phyloP scores from a whole-genome alignment of 805 yeast genomes.

The Candida caryicola region DNA sequence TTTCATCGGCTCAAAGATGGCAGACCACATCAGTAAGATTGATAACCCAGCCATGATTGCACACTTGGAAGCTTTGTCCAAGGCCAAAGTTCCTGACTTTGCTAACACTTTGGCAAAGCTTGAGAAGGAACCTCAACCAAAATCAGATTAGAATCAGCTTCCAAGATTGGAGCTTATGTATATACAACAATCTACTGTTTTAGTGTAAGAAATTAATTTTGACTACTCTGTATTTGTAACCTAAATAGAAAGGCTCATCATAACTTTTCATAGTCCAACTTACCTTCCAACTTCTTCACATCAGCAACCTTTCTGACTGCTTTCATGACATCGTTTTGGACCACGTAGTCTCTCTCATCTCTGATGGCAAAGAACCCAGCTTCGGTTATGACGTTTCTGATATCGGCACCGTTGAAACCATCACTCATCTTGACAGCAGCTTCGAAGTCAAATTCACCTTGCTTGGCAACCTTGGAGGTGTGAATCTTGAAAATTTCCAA shows the following conservation, averaged over 20 bases:
- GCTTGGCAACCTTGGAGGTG: slow-evolving; percentile 76
- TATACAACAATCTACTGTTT: too few species aligned
- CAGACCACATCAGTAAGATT: slow-evolving; percentile 35
- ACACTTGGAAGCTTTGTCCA: slow-evolving; percentile 41
- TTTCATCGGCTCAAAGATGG: slow-evolving; percentile 51
- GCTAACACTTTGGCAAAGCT: slow-evolving; percentile 25
- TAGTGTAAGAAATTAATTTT: too few species aligned
- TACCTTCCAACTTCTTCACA: slow-evolving; percentile 94
- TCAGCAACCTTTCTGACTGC: slow-evolving; percentile 98
- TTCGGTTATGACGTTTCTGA: slow-evolving; percentile 95
- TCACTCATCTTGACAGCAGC: slow-evolving; percentile 98
- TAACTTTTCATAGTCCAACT: slow-evolving; percentile 90
- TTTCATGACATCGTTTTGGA: slow-evolving; percentile 93
- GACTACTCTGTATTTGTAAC: too few species aligned
- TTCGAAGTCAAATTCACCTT: slow-evolving; percentile 95
- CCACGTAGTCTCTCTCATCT: slow-evolving; percentile 92
- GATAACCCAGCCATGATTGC: slow-evolving; percentile 33
- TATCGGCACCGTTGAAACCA: slow-evolving; percentile 98
- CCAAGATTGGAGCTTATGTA: not conserved
- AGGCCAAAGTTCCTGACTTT: slow-evolving; percentile 27
- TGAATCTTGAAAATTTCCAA: slow-evolving; percentile 93
- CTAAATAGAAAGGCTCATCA: too few species aligned
- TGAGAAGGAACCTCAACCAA: slow-evolving; percentile 9
- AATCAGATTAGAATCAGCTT: not conserved
- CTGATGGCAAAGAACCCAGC: slow-evolving; percentile 98